Percentiles rank a stretch among this genome's conserved stretches.
These are phyloP conservation scores for Trichosanthes cucumerina DNA, from an alignment of 306 rosid genomes.

Conservation along the genomic window DNA sequence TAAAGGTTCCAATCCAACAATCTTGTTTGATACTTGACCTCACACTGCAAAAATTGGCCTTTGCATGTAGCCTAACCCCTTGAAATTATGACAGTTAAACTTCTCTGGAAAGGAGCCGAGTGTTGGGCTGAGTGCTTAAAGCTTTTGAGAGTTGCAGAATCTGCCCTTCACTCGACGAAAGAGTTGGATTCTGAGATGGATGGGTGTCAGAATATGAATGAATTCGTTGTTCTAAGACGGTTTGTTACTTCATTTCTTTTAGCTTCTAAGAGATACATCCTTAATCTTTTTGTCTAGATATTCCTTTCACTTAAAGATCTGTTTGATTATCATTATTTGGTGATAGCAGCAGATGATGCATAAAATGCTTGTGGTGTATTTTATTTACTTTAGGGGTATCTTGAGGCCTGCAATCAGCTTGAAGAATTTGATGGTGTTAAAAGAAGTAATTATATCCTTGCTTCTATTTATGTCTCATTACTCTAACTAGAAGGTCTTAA, in stretches of 20 bases:
- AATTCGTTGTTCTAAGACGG: conserved; percentile 48
- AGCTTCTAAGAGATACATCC: background rate
- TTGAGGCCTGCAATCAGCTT: conserved; percentile 65
- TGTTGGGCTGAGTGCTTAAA: conserved; percentile 79
- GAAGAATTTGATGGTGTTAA: conserved; percentile 54
- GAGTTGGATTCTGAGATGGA: conserved; percentile 17
- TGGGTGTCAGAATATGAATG: conserved; percentile 20
- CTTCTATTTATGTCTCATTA: conserved; percentile 10
- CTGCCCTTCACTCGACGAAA: conserved; percentile 26
- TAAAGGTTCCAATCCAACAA: conserved; percentile 34
- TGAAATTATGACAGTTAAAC: conserved; percentile 36
- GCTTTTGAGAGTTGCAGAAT: conserved; percentile 66
- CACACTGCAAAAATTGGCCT: background rate
- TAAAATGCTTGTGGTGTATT: background rate
- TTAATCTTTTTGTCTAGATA: background rate
- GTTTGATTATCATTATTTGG: background rate
- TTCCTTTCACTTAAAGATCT: background rate
- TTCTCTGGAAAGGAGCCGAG: conserved; percentile 70
- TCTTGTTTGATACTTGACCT: background rate
- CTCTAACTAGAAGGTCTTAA: background rate
- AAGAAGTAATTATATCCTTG: conserved; percentile 39
- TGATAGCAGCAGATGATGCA: background rate
- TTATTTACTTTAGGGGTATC: conserved; percentile 75
- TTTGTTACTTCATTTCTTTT: conserved; percentile 6
- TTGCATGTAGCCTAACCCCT: background rate